Evolutionary conservation across 2,329 filamentous ascomycete genomes (phyloP).

Genomic region (Grosmannia penicillata): DNA sequence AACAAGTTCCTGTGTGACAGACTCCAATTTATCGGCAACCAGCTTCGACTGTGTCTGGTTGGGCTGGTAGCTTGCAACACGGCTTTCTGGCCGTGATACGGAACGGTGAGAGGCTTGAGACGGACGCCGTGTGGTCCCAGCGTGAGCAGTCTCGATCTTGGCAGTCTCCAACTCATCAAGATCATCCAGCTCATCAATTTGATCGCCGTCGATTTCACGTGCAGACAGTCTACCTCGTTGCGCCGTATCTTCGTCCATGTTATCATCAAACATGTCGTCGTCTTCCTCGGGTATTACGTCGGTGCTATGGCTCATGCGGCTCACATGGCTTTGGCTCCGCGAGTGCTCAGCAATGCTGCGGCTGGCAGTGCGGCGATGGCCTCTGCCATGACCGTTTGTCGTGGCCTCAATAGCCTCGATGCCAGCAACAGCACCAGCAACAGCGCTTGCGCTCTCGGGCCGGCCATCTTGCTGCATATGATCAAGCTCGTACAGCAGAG

Average conservation of each 20-base stretch:
- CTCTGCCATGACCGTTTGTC: slow-evolving; percentile 24
- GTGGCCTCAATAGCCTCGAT: slow-evolving; percentile 17
- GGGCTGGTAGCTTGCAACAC: slow-evolving; percentile 26
- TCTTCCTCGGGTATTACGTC: slow-evolving; percentile 41
- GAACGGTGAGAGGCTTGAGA: slow-evolving; percentile 6
- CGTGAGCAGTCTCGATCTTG: too few relatives aligned
- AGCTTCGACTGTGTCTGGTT: slow-evolving; percentile 72
- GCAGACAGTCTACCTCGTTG: too few relatives aligned
- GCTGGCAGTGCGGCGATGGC: slow-evolving; percentile 26
- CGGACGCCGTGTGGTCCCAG: slow-evolving; percentile 11
- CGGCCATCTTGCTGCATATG: slow-evolving; percentile 41
- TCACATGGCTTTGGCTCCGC: slow-evolving; percentile 36
- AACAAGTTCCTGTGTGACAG: slow-evolving; percentile 78
- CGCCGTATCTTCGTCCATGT: slow-evolving; percentile 13
- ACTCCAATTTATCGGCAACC: slow-evolving; percentile 85
- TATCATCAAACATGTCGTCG: slow-evolving; percentile 16
- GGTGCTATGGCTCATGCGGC: slow-evolving; percentile 33
- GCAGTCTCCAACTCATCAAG: too few relatives aligned
- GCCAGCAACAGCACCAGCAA: not conserved
- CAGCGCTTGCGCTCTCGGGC: slow-evolving; percentile 20
- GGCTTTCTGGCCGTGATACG: not conserved
- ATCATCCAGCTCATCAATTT: too few relatives aligned
- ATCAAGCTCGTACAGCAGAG: slow-evolving; percentile 80
- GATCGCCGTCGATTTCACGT: too few relatives aligned
- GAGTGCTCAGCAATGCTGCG: slow-evolving; percentile 33